These are phyloP conservation scores for Tranzscheliella williamsii DNA, from an alignment of 1,284 basidiomycete species.

Conservation along the genomic window DNA sequence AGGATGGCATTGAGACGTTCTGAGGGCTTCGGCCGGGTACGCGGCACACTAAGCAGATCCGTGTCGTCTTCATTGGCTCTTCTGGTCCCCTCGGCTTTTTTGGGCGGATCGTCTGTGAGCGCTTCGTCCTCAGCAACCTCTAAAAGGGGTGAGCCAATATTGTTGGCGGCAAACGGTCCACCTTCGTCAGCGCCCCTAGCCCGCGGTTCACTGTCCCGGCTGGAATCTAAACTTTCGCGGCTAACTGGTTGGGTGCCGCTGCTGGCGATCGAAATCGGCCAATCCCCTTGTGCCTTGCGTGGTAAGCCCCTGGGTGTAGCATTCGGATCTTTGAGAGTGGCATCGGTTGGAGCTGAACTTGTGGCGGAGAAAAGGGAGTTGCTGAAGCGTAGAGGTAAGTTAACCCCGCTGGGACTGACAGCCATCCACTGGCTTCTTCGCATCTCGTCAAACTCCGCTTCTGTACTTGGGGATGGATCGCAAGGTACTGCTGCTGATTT, in stretches of 20 bases:
- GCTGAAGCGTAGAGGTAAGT: conserved; percentile 24
- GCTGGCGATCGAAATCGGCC: conserved; percentile 32
- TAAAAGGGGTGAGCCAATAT: conserved; percentile 13
- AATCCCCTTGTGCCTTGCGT: conserved; percentile 19
- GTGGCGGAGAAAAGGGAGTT: conserved; percentile 28
- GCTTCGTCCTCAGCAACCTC: conserved; percentile 17
- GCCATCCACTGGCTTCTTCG: conserved; percentile 22
- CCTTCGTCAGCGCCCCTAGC: conserved; percentile 10
- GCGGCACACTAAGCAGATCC: conserved; percentile 9
- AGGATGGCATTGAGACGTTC: conserved; percentile 34
- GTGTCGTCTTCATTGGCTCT: conserved; percentile 1
- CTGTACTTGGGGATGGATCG: conserved; percentile 27
- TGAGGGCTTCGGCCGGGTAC: conserved; percentile 6
- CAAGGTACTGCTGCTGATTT: conserved; percentile 16
- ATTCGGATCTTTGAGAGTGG: conserved; percentile 5
- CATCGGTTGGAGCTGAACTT: conserved; percentile 6
- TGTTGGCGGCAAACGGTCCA: no score
- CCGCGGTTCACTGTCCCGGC: conserved; percentile 8
- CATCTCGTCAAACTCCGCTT: conserved; percentile 30
- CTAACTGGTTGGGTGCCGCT: conserved; percentile 8
- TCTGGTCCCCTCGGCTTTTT: not conserved
- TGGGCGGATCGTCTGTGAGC: not conserved
- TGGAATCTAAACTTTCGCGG: conserved; percentile 11
- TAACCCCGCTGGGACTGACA: conserved; percentile 26
- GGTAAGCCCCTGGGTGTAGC: conserved; percentile 6